Conservation (phyloP, 2,329 filamentous ascomycete species). For the Pestalotiopsis sp. region DNA sequence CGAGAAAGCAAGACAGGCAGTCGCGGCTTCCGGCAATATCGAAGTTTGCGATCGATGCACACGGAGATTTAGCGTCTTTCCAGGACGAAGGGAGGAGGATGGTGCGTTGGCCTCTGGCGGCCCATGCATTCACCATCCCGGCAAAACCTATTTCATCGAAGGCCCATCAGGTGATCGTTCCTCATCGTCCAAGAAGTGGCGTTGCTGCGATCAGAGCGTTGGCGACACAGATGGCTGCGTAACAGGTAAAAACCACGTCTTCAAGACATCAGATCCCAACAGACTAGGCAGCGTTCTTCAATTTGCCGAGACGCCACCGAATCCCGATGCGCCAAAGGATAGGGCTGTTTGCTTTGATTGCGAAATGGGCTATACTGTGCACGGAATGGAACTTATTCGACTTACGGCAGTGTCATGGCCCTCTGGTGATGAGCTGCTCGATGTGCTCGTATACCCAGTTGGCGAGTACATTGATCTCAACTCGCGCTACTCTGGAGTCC, state of each 20-base stretch:
- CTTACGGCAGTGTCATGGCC: constrained; percentile 91
- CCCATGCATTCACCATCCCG: constrained; percentile 79
- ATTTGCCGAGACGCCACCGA: constrained; percentile 77
- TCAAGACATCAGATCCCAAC: constrained; percentile 77
- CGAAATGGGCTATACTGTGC: constrained; percentile 94
- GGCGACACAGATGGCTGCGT: constrained; percentile 78
- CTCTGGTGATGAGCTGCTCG: constrained; percentile 71
- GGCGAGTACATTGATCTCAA: constrained; percentile 90
- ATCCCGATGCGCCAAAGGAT: constrained; percentile 50
- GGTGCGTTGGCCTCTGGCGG: constrained; percentile 77
- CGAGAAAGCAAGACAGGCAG: constrained; percentile 63
- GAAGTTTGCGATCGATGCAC: constrained; percentile 89
- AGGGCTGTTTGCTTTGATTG: constrained; percentile 88
- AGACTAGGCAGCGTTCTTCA: constrained; percentile 78
- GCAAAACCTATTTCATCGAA: constrained; percentile 65
- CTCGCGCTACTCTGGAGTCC: constrained; percentile 87
- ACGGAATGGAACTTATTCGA: constrained; percentile 86
- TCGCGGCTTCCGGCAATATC: constrained; percentile 72
- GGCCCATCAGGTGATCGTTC: constrained; percentile 59
- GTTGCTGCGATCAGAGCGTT: constrained; percentile 77
- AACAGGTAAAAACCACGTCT: constrained; percentile 75
- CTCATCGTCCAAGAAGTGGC: constrained; percentile 64
- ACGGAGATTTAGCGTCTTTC: constrained; percentile 88
- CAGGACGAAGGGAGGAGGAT: constrained; percentile 78
- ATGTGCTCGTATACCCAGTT: constrained; percentile 81